phyloP scores from a whole-genome alignment of 2,329 filamentous ascomycete species.

The Aspergillus versicolor region DNA sequence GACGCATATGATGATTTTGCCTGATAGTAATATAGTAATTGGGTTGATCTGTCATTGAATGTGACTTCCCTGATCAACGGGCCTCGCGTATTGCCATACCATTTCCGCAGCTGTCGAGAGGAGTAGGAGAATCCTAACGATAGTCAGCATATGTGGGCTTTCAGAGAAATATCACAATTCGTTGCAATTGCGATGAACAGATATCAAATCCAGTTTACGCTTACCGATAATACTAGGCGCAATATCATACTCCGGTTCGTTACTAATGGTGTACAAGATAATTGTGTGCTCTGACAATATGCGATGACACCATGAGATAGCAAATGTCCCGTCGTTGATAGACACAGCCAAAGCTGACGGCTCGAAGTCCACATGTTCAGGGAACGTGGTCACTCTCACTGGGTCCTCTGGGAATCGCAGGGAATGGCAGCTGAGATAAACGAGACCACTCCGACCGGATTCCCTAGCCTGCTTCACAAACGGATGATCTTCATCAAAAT shows the following conservation, averaged over 20 bases:
- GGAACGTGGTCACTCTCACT: slow-evolving; percentile 29
- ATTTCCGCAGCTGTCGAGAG: background rate
- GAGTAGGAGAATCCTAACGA: background rate
- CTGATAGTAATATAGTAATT: slow-evolving; percentile 37
- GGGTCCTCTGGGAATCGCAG: slow-evolving; percentile 13
- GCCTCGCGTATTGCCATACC: slow-evolving; percentile 11
- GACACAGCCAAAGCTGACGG: slow-evolving; percentile 31
- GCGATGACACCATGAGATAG: slow-evolving; percentile 38
- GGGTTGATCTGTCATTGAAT: slow-evolving; percentile 38
- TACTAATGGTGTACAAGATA: slow-evolving; percentile 25
- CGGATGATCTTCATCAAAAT: slow-evolving; percentile 24
- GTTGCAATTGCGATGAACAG: background rate
- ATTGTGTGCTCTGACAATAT: slow-evolving; percentile 26
- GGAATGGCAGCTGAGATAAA: slow-evolving; percentile 31
- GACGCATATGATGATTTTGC: slow-evolving; percentile 34
- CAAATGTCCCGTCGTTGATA: slow-evolving; percentile 26
- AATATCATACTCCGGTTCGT: slow-evolving; percentile 9
- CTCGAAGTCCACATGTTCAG: slow-evolving; percentile 28
- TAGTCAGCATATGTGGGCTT: background rate
- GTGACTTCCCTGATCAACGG: slow-evolving; percentile 28
- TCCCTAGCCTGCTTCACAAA: slow-evolving; percentile 35
- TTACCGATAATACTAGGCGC: slow-evolving; percentile 20
- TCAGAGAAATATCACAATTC: background rate
- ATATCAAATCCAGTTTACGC: slow-evolving; percentile 8
- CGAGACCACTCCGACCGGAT: slow-evolving; percentile 19